Evolutionary conservation across 179 eudicot species (phyloP).

Genomic region (Amaranthus tricolor): DNA sequence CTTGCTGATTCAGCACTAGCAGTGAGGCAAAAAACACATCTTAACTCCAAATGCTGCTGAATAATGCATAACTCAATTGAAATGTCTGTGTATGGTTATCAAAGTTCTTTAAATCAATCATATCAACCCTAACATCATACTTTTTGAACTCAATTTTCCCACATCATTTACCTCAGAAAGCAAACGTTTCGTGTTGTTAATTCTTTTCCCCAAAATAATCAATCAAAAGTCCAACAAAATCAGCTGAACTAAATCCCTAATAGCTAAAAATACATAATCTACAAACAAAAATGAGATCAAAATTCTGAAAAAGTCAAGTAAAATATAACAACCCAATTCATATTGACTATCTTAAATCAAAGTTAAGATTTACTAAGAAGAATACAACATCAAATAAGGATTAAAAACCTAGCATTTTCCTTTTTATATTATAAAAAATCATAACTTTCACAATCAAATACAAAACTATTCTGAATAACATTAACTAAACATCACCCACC

Average conservation of each 20-base stretch:
- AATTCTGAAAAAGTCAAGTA: too few relatives aligned
- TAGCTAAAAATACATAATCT: slow-evolving; percentile 22
- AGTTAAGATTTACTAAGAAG: background rate
- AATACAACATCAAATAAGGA: background rate
- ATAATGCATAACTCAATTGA: too few relatives aligned
- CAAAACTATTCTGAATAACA: slow-evolving; percentile 1
- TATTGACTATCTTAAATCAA: background rate
- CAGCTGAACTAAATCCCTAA: slow-evolving; percentile 4
- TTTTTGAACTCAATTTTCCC: slow-evolving; percentile 46
- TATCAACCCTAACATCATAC: slow-evolving; percentile 67
- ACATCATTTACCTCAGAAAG: slow-evolving; percentile 27
- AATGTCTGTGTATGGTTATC: slow-evolving; percentile 61
- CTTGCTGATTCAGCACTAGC: too few relatives aligned
- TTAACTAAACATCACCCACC: slow-evolving; percentile 14
- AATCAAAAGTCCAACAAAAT: slow-evolving; percentile 6
- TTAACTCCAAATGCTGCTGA: too few relatives aligned
- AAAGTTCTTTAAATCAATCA: slow-evolving; percentile 74
- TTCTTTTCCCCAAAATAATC: background rate
- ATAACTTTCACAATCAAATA: background rate
- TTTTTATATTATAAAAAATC: slow-evolving; percentile 5
- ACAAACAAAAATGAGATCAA: slow-evolving; percentile 10
- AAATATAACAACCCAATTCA: background rate
- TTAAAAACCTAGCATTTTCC: background rate
- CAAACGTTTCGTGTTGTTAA: slow-evolving; percentile 14
- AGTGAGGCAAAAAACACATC: too few relatives aligned